Percentiles rank a stretch among this genome's conserved stretches.
Conservation (phyloP, 768 basidiomycete genomes). For the Steccherinum ochraceum region DNA sequence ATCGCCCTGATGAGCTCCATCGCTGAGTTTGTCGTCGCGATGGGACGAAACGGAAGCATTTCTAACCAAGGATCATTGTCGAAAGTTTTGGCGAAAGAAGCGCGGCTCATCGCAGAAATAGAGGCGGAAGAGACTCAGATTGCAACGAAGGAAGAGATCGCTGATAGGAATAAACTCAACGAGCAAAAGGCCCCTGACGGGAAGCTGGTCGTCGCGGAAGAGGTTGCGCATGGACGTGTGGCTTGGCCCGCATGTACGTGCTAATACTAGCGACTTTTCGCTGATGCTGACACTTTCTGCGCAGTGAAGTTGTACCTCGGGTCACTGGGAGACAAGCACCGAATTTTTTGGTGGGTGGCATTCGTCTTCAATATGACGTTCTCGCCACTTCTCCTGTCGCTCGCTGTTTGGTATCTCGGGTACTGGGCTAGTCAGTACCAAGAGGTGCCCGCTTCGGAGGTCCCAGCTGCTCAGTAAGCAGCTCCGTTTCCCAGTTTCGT, state of each 20-base stretch:
- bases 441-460: constrained; percentile 16
- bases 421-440: constrained; percentile 31
- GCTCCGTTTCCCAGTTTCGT: not conserved
- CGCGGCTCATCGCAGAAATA: constrained; percentile 23
- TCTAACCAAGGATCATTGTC: constrained; percentile 40
- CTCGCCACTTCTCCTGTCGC: constrained; percentile 13
- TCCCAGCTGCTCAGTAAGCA: constrained; percentile 25
- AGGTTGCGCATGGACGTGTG: constrained; percentile 30
- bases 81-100: constrained; percentile 36
- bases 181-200: constrained; percentile 16
- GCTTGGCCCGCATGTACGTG: constrained; percentile 28
- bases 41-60: constrained; percentile 45
- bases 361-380: constrained; percentile 12
- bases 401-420: constrained; percentile 30
- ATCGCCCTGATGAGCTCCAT: constrained; percentile 45
- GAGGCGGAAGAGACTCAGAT: constrained; percentile 17
- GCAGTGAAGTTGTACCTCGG: constrained; percentile 23
- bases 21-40: constrained; percentile 47
- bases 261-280: no score
- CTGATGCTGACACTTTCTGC: no score
- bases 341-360: constrained; percentile 23
- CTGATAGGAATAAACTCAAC: not conserved
- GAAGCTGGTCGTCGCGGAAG: constrained; percentile 31
- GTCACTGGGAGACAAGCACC: constrained; percentile 19
- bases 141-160: constrained; percentile 11